phyloP scores from a whole-genome alignment of 148 eudicot genomes.

The Cornus suecica region DNA sequence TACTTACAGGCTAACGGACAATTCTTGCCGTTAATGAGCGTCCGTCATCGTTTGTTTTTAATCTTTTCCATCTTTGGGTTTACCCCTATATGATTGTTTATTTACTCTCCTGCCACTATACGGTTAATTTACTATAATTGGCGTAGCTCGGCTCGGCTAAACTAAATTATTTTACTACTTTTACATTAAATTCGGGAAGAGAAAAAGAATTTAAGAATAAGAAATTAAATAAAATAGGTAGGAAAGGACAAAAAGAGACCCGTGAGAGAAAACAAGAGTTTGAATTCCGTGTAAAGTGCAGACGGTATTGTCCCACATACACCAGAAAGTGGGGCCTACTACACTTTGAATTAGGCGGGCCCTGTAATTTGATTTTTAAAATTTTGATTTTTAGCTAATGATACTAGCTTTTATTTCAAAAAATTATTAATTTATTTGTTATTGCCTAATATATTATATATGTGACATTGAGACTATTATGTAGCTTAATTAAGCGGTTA shows the following conservation, averaged over 20 bases:
- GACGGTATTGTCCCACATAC: neutral
- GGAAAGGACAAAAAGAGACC: neutral
- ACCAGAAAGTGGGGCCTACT: no score
- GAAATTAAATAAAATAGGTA: neutral
- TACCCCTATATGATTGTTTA: neutral
- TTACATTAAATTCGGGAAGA: neutral
- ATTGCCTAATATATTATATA: no score
- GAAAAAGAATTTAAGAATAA: neutral
- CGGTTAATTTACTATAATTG: neutral
- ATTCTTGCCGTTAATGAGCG: slow-evolving; percentile 18
- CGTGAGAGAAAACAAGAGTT: neutral
- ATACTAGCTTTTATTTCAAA: no score
- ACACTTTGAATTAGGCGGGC: no score
- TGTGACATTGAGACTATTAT: no score
- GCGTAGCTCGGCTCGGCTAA: slow-evolving; percentile 20
- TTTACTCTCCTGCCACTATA: neutral
- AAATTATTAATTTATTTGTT: no score
- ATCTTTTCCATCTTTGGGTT: neutral
- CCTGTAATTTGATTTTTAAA: no score
- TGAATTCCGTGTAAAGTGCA: neutral
- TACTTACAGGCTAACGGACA: slow-evolving; percentile 24
- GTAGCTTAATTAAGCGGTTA: no score
- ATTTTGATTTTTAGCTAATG: no score
- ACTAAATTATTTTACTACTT: neutral
- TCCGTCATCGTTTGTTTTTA: neutral